Base-by-base conservation (phyloP, 768 basidiomycete species). In the Xerocomellus chrysenteron region DNA sequence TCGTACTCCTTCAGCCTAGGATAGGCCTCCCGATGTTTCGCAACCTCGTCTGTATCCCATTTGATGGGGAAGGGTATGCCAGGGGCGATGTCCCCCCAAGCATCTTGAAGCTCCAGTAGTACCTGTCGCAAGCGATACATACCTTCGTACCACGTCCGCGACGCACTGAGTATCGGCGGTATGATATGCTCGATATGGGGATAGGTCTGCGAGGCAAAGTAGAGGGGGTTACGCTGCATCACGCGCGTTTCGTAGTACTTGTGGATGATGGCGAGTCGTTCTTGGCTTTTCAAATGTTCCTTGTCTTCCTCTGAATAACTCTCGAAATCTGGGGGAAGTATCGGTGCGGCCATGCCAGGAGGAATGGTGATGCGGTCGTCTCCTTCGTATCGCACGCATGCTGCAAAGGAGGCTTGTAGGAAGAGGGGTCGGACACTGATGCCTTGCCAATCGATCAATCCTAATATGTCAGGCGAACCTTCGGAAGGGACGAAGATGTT, bases 401-500 rank as follows among this genome's bases (percentile, higher is more conserved):
- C 30, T 12, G 55, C 55, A 21, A 47, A 54, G 13, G 45, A 26
- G 41, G 55, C 55, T 56, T 57, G 61, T 24, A 61, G 12, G 14
- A 62, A 62, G 16, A 61, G 55, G 6, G 61, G 61, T 32, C 59
- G 55, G 30, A 62, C 19, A 13, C 52, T 57, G 16, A 56, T 51
- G 21, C 59, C 59, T 16, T 62, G 59, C 61, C 55, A 62, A 32
- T 61, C 55, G 24, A 61, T 61, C 43, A 62, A 36, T 19, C 59
- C 52, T 36, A 56, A n/a, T 36, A 62, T 50, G 40, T 50, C 42
- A 3, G 59, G 59, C 9, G 24, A 16, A 8, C 56, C 59, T 19
- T 56, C 47, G 2, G 39, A 10, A 11, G 44, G 6, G 28, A 63
- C 49, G 49, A 63, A 55, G 32, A 63, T 46, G 33, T 63, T 61